Conservation (phyloP, 352 stramenopile species). For the Phytophthora colocasiae region DNA sequence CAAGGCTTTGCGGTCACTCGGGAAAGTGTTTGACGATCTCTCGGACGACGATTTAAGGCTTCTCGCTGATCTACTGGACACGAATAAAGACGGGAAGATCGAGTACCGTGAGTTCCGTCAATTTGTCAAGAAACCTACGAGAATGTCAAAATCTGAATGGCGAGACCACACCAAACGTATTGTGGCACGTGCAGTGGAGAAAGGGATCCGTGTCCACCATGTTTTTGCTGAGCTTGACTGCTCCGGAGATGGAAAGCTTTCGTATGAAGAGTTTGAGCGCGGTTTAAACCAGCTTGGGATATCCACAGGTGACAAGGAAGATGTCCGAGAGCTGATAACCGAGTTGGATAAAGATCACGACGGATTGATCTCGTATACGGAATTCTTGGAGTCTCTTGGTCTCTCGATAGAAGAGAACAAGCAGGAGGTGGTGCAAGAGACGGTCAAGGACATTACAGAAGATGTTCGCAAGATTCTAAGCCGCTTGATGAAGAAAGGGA, state of each 20-base stretch:
- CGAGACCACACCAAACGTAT: conserved; percentile 64
- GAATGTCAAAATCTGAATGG: conserved; percentile 29
- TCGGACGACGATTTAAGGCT: conserved; percentile 47
- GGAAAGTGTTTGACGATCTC: conserved; percentile 52
- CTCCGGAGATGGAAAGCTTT: conserved; percentile 68
- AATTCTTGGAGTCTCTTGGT: conserved; percentile 77
- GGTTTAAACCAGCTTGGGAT: conserved; percentile 66
- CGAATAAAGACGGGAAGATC: conserved; percentile 56
- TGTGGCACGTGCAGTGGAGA: conserved; percentile 56
- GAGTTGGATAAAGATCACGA: conserved; percentile 70
- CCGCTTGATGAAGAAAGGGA: conserved; percentile 52
- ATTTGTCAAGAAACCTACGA: conserved; percentile 41
- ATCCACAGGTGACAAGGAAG: conserved; percentile 37
- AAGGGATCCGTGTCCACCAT: conserved; percentile 65
- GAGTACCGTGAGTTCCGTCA: conserved; percentile 52
- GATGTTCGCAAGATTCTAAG: conserved; percentile 55
- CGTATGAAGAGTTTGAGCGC: conserved; percentile 56
- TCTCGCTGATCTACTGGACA: conserved; percentile 45
- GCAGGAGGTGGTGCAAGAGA: conserved; percentile 50
- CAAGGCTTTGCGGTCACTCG: conserved; percentile 52
- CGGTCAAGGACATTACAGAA: conserved; percentile 51
- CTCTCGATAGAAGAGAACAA: conserved; percentile 56
- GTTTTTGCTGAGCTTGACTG: conserved; percentile 72
- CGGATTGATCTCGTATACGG: conserved; percentile 74
- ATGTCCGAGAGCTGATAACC: conserved; percentile 49